Conservation (phyloP, 2,329 filamentous ascomycete species). For the Beauveria sp. region DNA sequence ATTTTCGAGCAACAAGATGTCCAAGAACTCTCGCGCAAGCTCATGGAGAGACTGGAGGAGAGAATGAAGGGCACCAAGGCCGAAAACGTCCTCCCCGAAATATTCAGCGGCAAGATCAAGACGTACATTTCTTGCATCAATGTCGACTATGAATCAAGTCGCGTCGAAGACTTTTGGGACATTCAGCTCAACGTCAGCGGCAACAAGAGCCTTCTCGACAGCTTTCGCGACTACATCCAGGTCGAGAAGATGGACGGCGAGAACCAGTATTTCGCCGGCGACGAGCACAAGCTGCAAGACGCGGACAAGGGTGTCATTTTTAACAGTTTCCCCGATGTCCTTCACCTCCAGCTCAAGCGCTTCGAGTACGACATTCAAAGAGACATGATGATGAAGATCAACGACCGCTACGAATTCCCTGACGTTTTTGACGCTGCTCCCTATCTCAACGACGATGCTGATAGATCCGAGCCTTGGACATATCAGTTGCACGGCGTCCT, state of each 20-base stretch:
- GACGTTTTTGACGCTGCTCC: conserved; percentile 77
- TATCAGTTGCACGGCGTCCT: conserved; percentile 94
- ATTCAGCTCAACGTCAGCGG: conserved; percentile 94
- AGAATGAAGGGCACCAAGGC: conserved; percentile 96
- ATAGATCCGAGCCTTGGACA: conserved; percentile 79
- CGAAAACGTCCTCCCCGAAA: conserved; percentile 77
- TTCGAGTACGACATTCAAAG: conserved; percentile 97
- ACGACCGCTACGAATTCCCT: conserved; percentile 85
- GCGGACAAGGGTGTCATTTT: conserved; percentile 98
- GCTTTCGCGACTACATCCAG: conserved; percentile 92
- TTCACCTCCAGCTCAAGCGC: conserved; percentile 91
- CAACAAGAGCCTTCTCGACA: conserved; percentile 87
- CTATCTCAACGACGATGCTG: conserved; percentile 78
- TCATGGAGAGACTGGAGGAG: conserved; percentile 96
- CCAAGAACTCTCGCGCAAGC: conserved; percentile 88
- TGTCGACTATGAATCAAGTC: conserved; percentile 92
- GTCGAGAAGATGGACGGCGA: conserved; percentile 96
- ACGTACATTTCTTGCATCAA: conserved; percentile 99
- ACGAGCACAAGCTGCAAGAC: conserved; percentile 87
- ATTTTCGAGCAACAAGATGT: conserved; percentile 99
- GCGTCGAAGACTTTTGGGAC: conserved; percentile 97
- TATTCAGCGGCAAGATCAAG: conserved; percentile 97
- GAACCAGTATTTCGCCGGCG: conserved; percentile 93
- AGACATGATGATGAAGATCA: conserved; percentile 98
- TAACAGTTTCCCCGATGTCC: conserved; percentile 84